Percentiles rank a stretch among this genome's conserved stretches.
These are phyloP conservation scores for Zymoseptoria ardabiliae DNA, from an alignment of 2,329 filamentous ascomycete genomes.

Conservation along the genomic window DNA sequence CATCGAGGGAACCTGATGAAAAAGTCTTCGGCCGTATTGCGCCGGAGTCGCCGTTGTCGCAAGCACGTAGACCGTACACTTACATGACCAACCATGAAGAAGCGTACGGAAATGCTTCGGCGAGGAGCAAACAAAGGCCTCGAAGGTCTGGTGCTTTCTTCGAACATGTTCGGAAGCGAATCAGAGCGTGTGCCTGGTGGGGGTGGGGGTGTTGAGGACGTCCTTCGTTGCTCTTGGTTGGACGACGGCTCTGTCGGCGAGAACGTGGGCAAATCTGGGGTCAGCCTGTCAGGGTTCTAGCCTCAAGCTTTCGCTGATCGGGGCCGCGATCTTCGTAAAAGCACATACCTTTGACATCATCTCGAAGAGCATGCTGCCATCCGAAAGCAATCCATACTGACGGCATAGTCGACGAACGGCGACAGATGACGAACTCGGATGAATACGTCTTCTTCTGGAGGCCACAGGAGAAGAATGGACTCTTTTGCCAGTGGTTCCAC, in stretches of 20 bases:
- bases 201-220: background rate
- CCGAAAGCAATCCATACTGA: too few species aligned
- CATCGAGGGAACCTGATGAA: background rate
- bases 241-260: too few species aligned
- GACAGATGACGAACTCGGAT: conserved; percentile 2
- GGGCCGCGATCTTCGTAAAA: too few species aligned
- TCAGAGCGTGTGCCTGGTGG: background rate
- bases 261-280: too few species aligned
- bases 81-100: background rate
- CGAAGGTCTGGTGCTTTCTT: background rate
- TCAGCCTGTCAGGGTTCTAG: too few species aligned
- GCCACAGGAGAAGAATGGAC: conserved; percentile 14
- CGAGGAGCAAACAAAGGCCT: background rate
- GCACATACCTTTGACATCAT: too few species aligned
- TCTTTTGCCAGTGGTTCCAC: conserved; percentile 23
- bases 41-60: background rate
- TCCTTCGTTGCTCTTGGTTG: too few species aligned
- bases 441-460: conserved; percentile 20
- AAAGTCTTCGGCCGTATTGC: background rate
- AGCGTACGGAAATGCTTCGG: background rate
- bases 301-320: too few species aligned
- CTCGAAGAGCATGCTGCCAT: too few species aligned
- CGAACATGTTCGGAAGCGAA: background rate
- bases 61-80: background rate
- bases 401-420: background rate